phyloP scores from a whole-genome alignment of 2,329 filamentous ascomycete species.

The Hymenotorrendiella dingleyae region DNA sequence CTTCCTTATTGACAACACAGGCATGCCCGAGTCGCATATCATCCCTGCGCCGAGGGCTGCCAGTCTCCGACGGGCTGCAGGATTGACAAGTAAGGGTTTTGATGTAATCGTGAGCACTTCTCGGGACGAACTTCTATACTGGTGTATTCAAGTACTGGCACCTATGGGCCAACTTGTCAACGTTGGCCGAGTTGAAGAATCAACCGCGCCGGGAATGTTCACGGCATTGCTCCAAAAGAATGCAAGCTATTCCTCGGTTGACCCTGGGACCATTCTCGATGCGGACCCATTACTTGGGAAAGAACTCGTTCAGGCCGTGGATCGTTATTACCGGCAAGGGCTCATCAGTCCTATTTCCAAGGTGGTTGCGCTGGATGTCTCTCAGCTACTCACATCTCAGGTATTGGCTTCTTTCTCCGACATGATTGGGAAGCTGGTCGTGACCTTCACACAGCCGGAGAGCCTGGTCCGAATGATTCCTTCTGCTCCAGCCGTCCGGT shows the following conservation, averaged over 20 bases:
- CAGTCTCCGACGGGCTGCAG: neutral
- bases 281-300: neutral
- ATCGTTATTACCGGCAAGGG: too few species aligned
- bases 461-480: too few species aligned
- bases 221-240: slow-evolving; percentile 1
- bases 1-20: slow-evolving; percentile 7
- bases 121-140: slow-evolving; percentile 18
- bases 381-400: neutral
- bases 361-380: neutral
- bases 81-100: slow-evolving; percentile 11
- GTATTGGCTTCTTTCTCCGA: neutral
- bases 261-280: neutral
- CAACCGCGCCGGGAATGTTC: neutral
- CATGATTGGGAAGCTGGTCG: too few species aligned
- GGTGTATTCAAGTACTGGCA: slow-evolving; percentile 30
- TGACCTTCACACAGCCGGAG: too few species aligned
- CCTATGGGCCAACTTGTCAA: slow-evolving; percentile 9
- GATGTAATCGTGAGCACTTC: slow-evolving; percentile 25
- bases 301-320: neutral
- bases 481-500: too few species aligned
- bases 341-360: too few species aligned
- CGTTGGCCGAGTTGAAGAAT: neutral
- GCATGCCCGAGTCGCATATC: slow-evolving; percentile 18
- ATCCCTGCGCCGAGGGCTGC: slow-evolving; percentile 10
- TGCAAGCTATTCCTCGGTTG: slow-evolving; percentile 1